A percentile compares a stretch with the other conserved stretches of the same genome.
phyloP scores from a whole-genome alignment of 495 filamentous ascomycete species.

The Neurospora sp. region DNA sequence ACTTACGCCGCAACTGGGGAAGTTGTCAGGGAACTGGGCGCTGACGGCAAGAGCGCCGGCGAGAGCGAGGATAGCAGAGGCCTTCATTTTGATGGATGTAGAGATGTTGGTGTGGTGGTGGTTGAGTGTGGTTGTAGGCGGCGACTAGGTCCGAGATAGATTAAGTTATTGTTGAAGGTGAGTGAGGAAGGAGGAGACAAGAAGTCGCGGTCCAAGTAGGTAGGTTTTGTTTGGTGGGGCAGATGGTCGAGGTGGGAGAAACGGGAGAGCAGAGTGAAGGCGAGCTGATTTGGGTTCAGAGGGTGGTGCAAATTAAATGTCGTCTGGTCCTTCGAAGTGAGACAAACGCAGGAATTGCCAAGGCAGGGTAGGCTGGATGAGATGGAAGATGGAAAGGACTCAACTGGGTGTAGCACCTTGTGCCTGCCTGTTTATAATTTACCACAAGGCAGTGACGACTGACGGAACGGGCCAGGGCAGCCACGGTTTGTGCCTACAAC shows the following conservation, averaged over 20 bases:
- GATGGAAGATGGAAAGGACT: background rate
- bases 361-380: background rate
- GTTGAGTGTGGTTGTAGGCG: background rate
- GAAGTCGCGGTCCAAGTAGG: background rate
- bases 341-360: background rate
- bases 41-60: constrained; percentile 18
- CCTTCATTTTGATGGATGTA: constrained; percentile 30
- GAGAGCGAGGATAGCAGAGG: constrained; percentile 19
- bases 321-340: background rate
- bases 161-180: background rate
- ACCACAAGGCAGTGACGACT: background rate
- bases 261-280: background rate
- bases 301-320: constrained; percentile 2
- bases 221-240: background rate
- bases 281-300: background rate
- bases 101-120: constrained; percentile 1
- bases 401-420: background rate
- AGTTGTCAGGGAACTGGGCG: constrained; percentile 21
- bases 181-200: background rate
- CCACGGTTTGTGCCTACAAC: background rate
- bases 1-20: constrained; percentile 35
- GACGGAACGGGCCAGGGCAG: background rate
- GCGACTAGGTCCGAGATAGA: background rate
- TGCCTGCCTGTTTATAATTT: background rate
- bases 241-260: background rate